Evolutionary conservation across 2,329 filamentous ascomycete genomes (phyloP).

Genomic region (Fusarium sp.): DNA sequence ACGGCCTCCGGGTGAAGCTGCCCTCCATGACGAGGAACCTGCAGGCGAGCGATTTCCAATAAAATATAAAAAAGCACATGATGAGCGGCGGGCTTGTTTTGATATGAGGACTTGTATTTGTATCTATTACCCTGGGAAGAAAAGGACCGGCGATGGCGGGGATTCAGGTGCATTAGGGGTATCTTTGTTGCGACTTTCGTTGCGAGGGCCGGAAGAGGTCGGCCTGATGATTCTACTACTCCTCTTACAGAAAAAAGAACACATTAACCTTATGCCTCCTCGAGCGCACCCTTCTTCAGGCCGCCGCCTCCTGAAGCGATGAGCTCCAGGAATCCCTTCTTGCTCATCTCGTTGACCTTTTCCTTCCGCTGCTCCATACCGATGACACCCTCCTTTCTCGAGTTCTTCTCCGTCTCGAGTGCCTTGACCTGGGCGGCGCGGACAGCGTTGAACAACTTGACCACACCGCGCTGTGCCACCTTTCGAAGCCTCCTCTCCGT

Average conservation of each 20-base stretch:
- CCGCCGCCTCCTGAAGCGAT: slow-evolving; percentile 76
- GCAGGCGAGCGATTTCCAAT: slow-evolving; percentile 90
- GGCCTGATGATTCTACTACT: slow-evolving; percentile 46
- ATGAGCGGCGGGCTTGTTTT: slow-evolving; percentile 24
- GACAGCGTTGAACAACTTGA: slow-evolving; percentile 97
- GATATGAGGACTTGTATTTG: slow-evolving; percentile 43
- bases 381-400: slow-evolving; percentile 78
- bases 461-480: slow-evolving; percentile 91
- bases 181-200: slow-evolving; percentile 47
- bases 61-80: slow-evolving; percentile 16
- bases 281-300: slow-evolving; percentile 68
- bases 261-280: slow-evolving; percentile 61
- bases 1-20: slow-evolving; percentile 86
- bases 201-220: slow-evolving; percentile 39
- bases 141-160: slow-evolving; percentile 36
- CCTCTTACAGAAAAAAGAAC: slow-evolving; percentile 40
- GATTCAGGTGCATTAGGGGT: slow-evolving; percentile 45
- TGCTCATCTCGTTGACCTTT: slow-evolving; percentile 94
- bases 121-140: slow-evolving; percentile 43
- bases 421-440: slow-evolving; percentile 92
- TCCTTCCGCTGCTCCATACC: slow-evolving; percentile 85
- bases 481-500: slow-evolving; percentile 85
- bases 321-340: slow-evolving; percentile 94
- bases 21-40: slow-evolving; percentile 96
- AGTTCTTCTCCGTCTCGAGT: slow-evolving; percentile 77